Evolutionary conservation across 1,139 yeast species (phyloP).

Genomic region (Kluyveromyces sp.): DNA sequence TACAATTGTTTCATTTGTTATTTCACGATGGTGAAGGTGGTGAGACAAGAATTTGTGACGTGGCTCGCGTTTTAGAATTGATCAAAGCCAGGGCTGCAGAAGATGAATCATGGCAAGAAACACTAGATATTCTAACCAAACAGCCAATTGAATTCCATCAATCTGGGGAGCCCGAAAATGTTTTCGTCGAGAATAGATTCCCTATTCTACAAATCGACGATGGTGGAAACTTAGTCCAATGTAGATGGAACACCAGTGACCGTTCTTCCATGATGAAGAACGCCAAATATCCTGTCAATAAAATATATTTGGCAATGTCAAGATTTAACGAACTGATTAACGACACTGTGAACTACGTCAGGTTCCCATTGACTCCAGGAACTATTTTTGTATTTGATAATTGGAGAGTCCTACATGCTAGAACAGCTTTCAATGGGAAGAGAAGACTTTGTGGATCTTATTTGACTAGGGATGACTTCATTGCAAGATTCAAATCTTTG

Average conservation of each 20-base stretch:
- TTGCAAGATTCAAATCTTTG: slow-evolving; percentile 46
- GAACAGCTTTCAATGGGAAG: slow-evolving; percentile 62
- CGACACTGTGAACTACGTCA: slow-evolving; percentile 45
- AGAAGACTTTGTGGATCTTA: slow-evolving; percentile 76
- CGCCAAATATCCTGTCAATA: slow-evolving; percentile 9
- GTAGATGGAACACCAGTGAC: slow-evolving; percentile 72
- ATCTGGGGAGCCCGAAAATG: slow-evolving; percentile 54
- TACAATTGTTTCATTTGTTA: slow-evolving; percentile 63
- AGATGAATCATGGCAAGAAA: slow-evolving; percentile 37
- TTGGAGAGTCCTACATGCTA: slow-evolving; percentile 70
- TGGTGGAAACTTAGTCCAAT: slow-evolving; percentile 51
- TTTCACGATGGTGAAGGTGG: slow-evolving; percentile 63
- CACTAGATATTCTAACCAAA: slow-evolving; percentile 45
- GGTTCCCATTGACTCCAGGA: slow-evolving; percentile 57
- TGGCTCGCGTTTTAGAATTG: slow-evolving; percentile 33
- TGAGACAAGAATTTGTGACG: slow-evolving; percentile 62
- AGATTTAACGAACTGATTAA: slow-evolving; percentile 51
- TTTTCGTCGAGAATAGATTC: slow-evolving; percentile 34
- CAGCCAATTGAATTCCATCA: slow-evolving; percentile 66
- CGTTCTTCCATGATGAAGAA: slow-evolving; percentile 25
- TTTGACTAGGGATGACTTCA: slow-evolving; percentile 61
- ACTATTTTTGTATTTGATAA: slow-evolving; percentile 65
- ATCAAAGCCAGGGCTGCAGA: slow-evolving; percentile 4
- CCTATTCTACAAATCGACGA: slow-evolving; percentile 55
- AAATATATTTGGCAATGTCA: slow-evolving; percentile 46